Evolutionary conservation across 2,329 filamentous ascomycete species (phyloP).

Genomic region (Neopestalotiopsis sp.): DNA sequence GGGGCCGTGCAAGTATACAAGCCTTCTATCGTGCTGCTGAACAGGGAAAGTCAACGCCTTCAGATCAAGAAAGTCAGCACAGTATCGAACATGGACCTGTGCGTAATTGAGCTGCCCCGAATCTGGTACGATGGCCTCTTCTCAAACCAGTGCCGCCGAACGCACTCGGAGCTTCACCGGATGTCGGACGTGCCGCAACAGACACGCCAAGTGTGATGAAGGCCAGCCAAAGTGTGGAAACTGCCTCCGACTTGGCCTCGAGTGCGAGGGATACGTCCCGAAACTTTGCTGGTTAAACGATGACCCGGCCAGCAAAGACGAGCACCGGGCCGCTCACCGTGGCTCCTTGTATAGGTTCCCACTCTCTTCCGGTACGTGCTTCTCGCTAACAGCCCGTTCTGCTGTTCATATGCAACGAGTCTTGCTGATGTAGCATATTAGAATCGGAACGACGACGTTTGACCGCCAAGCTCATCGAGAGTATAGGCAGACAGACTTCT

Average conservation of each 20-base stretch:
- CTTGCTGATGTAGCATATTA: not conserved
- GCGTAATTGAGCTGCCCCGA: not conserved
- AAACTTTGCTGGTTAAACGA: slow-evolving; percentile 37
- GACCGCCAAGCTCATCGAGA: slow-evolving; percentile 39
- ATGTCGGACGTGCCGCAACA: slow-evolving; percentile 39
- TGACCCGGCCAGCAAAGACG: slow-evolving; percentile 20
- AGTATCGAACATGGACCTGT: not conserved
- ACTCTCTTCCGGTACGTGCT: slow-evolving; percentile 39
- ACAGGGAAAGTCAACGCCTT: slow-evolving; percentile 8
- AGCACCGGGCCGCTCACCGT: slow-evolving; percentile 24
- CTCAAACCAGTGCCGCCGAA: slow-evolving; percentile 1
- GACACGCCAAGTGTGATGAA: slow-evolving; percentile 52
- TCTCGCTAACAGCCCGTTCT: not conserved
- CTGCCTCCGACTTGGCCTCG: slow-evolving; percentile 39
- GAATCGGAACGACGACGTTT: slow-evolving; percentile 38
- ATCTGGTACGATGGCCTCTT: not conserved
- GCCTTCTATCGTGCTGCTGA: not conserved
- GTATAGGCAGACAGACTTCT: slow-evolving; percentile 31
- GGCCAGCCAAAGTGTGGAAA: slow-evolving; percentile 42
- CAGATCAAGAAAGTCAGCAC: not conserved
- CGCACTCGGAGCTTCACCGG: slow-evolving; percentile 36
- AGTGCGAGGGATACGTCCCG: slow-evolving; percentile 46
- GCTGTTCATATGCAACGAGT: not conserved
- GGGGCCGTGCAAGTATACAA: slow-evolving; percentile 1
- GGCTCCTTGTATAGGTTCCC: slow-evolving; percentile 43